Evolutionary conservation across 1,284 basidiomycete genomes (phyloP), one percentile per base, ranked within the genome.

Genomic region (Sanguinoderma infundibulare): DNA sequence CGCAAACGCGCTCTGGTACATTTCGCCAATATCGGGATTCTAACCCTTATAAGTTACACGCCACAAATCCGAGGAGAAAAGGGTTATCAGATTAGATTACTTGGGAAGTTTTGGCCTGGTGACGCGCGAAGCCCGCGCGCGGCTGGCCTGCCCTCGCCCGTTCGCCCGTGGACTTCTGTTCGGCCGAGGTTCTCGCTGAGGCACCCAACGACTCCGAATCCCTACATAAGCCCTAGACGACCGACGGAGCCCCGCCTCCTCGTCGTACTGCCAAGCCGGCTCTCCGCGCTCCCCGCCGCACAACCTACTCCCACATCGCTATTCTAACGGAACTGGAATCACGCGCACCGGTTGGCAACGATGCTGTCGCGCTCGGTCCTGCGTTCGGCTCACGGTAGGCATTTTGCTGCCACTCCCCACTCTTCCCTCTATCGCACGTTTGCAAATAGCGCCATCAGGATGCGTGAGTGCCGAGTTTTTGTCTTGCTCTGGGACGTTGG

Each of bases 401-500:
- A 57, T 42, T 60, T 50, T 30, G 55, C 58, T 34, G 55, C 40
- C 42, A 35, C 49, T 24, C 34, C 54, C 15, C 17, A 38, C 10
- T 26, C 32, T 17, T n/a, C 42, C 9, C 42, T 66, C 32, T 59
- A 65, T 35, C 65, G 74, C 59, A 73, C 72, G 2, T 75, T 75
- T 50, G 70, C 73, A 20, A 74, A 64, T 60, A 75, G 63, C 60
- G 55, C 67, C 28, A 39, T 65, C 51, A 70, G 69, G 39, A 61
- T 71, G 65, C 71, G 74, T 75, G 71, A 73, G 74, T 73, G 4
- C 30, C n/a, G n/a, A n/a, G n/a, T n/a, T 17, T 26, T 42, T 28
- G 22, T 2, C 39, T 32, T 14, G 35, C 38, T 59, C 26, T 42
- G n/a, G 4, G 1, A 12, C 20, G 8, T 51, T 8, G 2, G 3